Conservation (phyloP, 108 stramenopile species). For the Cyclotella cryptica region DNA sequence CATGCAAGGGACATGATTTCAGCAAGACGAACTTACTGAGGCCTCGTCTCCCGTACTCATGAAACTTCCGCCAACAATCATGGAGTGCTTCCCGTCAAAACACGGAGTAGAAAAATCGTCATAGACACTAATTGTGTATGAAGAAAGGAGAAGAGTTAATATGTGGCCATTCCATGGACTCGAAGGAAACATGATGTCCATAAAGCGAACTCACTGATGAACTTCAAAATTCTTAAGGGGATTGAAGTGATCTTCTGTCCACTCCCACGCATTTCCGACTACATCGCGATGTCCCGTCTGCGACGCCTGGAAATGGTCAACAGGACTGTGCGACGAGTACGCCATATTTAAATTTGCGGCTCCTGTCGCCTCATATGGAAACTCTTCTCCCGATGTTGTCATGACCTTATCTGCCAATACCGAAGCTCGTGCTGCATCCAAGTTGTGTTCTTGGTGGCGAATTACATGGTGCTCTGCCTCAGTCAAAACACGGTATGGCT, state of each 20-base stretch:
- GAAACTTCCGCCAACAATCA: constrained; percentile 95
- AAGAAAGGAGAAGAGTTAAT: not conserved
- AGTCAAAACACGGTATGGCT: constrained; percentile 80
- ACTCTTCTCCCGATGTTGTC: constrained; percentile 69
- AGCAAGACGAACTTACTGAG: constrained; percentile 27
- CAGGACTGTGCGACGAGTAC: constrained; percentile 85
- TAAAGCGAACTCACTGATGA: constrained; percentile 58
- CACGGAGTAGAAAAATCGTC: constrained; percentile 96
- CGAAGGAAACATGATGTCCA: not conserved
- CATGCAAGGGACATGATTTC: too few species aligned
- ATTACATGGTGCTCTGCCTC: constrained; percentile 94
- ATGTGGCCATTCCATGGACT: not conserved
- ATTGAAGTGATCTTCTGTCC: constrained; percentile 93
- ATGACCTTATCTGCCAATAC: constrained; percentile 73
- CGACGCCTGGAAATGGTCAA: constrained; percentile 71
- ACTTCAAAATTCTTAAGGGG: constrained; percentile 89
- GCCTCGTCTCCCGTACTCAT: constrained; percentile 94
- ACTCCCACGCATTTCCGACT: constrained; percentile 96
- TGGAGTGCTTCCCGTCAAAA: constrained; percentile 95
- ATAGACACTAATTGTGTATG: constrained; percentile 51
- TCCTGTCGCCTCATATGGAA: constrained; percentile 48
- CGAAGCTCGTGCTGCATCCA: constrained; percentile 68
- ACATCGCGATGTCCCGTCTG: constrained; percentile 84
- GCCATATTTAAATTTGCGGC: constrained; percentile 84
- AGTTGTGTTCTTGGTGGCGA: constrained; percentile 65